Evolutionary conservation across 176 grass and related monocot genomes (phyloP).

Genomic region (Carex parvula): DNA sequence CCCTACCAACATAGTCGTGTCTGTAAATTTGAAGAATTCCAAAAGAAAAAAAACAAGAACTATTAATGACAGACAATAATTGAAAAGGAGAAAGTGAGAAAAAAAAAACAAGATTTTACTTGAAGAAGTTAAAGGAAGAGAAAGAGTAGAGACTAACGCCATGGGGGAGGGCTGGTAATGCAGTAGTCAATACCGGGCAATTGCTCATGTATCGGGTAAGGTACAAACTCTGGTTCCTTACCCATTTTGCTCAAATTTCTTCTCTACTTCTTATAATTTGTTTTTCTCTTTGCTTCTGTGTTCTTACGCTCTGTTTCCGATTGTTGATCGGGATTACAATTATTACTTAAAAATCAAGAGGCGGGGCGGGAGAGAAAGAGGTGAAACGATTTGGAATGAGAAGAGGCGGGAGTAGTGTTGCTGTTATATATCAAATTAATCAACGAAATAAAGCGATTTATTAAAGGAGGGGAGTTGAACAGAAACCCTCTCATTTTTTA

Average conservation of each 20-base stretch:
- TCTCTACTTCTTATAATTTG: not conserved
- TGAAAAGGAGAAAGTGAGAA: not conserved
- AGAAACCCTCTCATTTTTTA: not conserved
- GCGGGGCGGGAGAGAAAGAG: not conserved
- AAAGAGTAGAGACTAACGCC: constrained; percentile 34
- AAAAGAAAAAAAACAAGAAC: not conserved
- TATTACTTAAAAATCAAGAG: not conserved
- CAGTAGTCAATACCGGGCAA: constrained; percentile 72
- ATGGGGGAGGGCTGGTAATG: constrained; percentile 90
- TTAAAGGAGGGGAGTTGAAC: constrained; percentile 7
- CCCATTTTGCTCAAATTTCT: not conserved
- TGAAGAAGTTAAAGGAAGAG: not conserved
- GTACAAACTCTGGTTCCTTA: constrained; percentile 48
- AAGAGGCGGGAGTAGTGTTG: constrained; percentile 6
- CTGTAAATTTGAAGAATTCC: constrained; percentile 26
- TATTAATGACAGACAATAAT: not conserved
- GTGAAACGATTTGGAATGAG: constrained; percentile 7
- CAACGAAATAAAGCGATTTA: constrained; percentile 1
- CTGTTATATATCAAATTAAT: not conserved
- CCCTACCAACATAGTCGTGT: constrained; percentile 46
- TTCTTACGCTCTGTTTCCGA: not conserved
- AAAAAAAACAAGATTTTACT: not conserved
- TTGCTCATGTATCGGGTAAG: constrained; percentile 56
- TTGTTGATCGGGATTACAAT: not conserved
- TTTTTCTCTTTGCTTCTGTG: not conserved